A percentile compares a stretch with the other conserved stretches of the same genome.
Conservation (phyloP, 805 yeast species). For the Saccharomyces paradoxus region DNA sequence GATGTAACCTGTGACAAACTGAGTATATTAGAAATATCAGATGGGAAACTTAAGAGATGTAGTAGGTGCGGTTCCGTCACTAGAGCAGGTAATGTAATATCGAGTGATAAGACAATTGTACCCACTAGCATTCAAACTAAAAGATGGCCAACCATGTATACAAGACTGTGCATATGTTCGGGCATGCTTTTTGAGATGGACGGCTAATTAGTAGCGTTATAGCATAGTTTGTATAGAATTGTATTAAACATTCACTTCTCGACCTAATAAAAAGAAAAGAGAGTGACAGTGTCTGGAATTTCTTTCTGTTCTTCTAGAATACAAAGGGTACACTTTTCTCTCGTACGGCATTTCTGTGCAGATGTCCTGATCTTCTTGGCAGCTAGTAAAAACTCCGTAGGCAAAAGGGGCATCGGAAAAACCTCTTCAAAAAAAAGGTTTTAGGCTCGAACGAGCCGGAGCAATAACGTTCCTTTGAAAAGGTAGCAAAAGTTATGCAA, state of each 20-base stretch:
- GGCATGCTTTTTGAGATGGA: slow-evolving; percentile 28
- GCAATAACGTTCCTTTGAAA: not conserved
- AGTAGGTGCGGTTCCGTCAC: slow-evolving; percentile 47
- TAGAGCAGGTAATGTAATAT: slow-evolving; percentile 28
- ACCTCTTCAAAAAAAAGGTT: not conserved
- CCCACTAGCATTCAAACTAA: slow-evolving; percentile 28
- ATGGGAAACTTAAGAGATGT: slow-evolving; percentile 36
- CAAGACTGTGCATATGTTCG: slow-evolving; percentile 30
- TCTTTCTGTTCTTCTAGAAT: not conserved
- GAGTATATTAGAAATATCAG: slow-evolving; percentile 13
- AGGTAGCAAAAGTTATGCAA: not conserved
- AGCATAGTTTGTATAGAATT: not conserved
- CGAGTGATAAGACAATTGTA: slow-evolving; percentile 28
- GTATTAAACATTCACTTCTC: not conserved
- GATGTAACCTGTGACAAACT: slow-evolving; percentile 29
- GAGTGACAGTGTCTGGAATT: not conserved
- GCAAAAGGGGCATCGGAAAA: not conserved
- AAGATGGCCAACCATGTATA: slow-evolving; percentile 32
- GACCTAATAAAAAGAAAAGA: not conserved
- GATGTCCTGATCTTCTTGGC: not conserved
- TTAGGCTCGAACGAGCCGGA: not conserved
- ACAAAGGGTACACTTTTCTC: not conserved
- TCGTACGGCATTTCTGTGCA: not conserved
- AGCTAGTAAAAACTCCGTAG: not conserved
- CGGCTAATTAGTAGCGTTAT: not conserved